Evolutionary conservation across 2,329 filamentous ascomycete genomes (phyloP).

Genomic region (Teratosphaeria destructans): DNA sequence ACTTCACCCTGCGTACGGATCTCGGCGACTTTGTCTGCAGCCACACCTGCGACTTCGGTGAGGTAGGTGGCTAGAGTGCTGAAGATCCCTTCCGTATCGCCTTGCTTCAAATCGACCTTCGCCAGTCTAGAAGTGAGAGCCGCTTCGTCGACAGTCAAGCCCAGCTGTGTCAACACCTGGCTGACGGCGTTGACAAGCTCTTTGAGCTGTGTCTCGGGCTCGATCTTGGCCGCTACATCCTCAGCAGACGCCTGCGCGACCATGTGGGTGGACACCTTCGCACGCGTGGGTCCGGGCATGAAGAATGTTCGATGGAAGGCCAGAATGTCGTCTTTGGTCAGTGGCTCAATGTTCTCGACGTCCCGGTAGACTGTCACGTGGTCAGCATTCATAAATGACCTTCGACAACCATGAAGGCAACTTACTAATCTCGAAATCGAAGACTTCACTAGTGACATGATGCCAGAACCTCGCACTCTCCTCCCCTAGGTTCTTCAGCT

Average conservation of each 20-base stretch:
- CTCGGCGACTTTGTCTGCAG: slow-evolving; percentile 38
- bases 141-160: slow-evolving; percentile 33
- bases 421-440: slow-evolving; percentile 79
- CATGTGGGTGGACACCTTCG: slow-evolving; percentile 79
- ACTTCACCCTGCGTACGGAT: slow-evolving; percentile 42
- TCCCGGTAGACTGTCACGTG: slow-evolving; percentile 55
- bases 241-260: slow-evolving; percentile 54
- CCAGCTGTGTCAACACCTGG: slow-evolving; percentile 39
- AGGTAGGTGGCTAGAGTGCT: slow-evolving; percentile 32
- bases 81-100: slow-evolving; percentile 27
- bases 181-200: slow-evolving; percentile 33
- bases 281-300: slow-evolving; percentile 61
- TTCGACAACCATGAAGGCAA: background rate
- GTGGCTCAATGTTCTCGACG: slow-evolving; percentile 58
- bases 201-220: slow-evolving; percentile 32
- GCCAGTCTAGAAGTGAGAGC: slow-evolving; percentile 36
- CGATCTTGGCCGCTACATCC: slow-evolving; percentile 25
- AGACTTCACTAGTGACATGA: slow-evolving; percentile 75
- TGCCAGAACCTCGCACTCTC: slow-evolving; percentile 76
- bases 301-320: slow-evolving; percentile 71
- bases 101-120: slow-evolving; percentile 34
- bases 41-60: slow-evolving; percentile 32
- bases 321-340: slow-evolving; percentile 71
- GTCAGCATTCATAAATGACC: background rate
- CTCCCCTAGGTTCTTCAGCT: slow-evolving; percentile 80